Evolutionary conservation across 495 filamentous ascomycete species (phyloP).

Genomic region (Glonium stellatum): DNA sequence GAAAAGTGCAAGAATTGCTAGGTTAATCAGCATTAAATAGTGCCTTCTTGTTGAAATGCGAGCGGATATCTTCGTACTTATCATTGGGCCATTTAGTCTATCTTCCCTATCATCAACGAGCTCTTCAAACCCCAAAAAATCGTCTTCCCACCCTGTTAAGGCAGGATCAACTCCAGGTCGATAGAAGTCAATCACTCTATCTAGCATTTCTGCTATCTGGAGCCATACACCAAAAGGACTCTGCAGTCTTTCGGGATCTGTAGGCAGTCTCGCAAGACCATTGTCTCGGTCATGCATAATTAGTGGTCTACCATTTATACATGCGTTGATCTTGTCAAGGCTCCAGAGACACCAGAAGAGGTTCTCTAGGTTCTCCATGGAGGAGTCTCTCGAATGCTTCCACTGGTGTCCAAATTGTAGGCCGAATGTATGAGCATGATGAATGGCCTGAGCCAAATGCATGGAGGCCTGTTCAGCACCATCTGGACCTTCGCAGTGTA

Average conservation of each 20-base stretch:
- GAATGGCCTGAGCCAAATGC: conserved; percentile 39
- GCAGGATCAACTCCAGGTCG: conserved; percentile 43
- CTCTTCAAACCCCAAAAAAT: conserved; percentile 61
- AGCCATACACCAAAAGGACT: conserved; percentile 49
- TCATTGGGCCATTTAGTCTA: conserved; percentile 23
- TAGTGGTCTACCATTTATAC: conserved; percentile 57
- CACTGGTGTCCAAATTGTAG: conserved; percentile 50
- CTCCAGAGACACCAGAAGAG: conserved; percentile 65
- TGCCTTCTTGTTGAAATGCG: conserved; percentile 24
- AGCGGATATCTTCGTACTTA: conserved; percentile 35
- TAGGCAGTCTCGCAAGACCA: conserved; percentile 33
- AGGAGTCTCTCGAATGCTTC: conserved; percentile 28
- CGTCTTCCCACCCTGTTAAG: conserved; percentile 47
- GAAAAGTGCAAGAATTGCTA: conserved; percentile 59
- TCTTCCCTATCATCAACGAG: conserved; percentile 44
- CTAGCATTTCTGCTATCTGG: conserved; percentile 48
- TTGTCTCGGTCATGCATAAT: conserved; percentile 61
- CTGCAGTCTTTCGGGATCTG: conserved; percentile 22
- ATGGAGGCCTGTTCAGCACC: conserved; percentile 37
- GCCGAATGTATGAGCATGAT: conserved; percentile 60
- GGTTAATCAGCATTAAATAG: conserved; percentile 26
- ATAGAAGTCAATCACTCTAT: conserved; percentile 62
- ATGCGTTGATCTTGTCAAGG: conserved; percentile 57
- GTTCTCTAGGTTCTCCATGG: conserved; percentile 37
- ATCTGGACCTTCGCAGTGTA: conserved; percentile 44